Evolutionary conservation across 495 filamentous ascomycete genomes (phyloP), one percentile per base, ranked within the genome.

Genomic region (Trichoderma asperelloides): DNA sequence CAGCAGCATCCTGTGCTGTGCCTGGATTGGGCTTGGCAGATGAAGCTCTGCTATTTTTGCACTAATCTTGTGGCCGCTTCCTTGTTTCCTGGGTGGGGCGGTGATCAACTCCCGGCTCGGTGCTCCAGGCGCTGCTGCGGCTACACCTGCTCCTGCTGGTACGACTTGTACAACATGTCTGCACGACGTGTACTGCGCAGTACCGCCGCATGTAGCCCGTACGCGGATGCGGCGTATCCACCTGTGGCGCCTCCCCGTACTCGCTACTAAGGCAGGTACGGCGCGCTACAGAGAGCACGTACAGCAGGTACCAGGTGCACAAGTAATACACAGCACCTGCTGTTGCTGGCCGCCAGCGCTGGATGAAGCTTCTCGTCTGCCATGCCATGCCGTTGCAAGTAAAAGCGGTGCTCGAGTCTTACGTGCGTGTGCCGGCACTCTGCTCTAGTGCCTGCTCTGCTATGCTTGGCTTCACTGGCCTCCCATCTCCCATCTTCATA

Each of bases 101-200:
- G 55, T 60, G 55, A 30, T 60, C 55, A 60, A 30, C 25, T 60
- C 55, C 27, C 55, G 55, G 55, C 55, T 27, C n/a, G n/a, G n/a
- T 60, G 55, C 28, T 37, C 33, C 33, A 37, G 9, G 55, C 55
- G 27, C 27, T 60, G 28, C 11, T 60, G 27, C 27, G 30, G 25
- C 43, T 47, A 47, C 43, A 47, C n/a, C 33, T 37, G 47, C 47
- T n/a, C 47, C 21, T 51, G 47, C 47, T 21, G n/a, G 47, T 51
- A 21, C 47, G 33, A 37, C 21, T 23, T 47, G 43, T 47, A 47
- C 43, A n/a, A 13, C 43, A 37, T 8, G 33, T 37, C 43, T 47
- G 43, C 12, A 47, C 43, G 43, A 47, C n/a, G 43, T 18, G 47
- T 23, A 51, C 47, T 11, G n/a, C 47, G n/a, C n/a, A 2, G 49